These are phyloP conservation scores for Aspergillus sp. DNA, from an alignment of 2,329 filamentous ascomycete genomes.

Conservation along the genomic window DNA sequence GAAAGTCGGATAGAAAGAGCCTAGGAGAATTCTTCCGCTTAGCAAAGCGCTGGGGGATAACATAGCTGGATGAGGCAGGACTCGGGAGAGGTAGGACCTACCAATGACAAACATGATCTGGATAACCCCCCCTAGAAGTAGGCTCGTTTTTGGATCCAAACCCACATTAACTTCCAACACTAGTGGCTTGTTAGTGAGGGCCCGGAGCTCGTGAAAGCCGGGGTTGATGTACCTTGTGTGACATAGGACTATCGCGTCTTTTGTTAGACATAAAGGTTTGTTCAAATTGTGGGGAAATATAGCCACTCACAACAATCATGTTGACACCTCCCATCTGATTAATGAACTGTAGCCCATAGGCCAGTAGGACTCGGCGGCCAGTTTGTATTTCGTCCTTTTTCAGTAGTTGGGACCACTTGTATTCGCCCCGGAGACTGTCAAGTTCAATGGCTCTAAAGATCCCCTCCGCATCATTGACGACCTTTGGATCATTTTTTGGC, in stretches of 20 bases:
- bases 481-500: slow-evolving; percentile 21
- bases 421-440: slow-evolving; percentile 34
- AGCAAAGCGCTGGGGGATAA: not conserved
- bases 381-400: slow-evolving; percentile 46
- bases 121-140: slow-evolving; percentile 49
- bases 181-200: not conserved
- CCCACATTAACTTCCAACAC: slow-evolving; percentile 50
- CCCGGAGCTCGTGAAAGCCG: not conserved
- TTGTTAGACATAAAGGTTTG: not conserved
- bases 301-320: slow-evolving; percentile 41
- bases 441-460: slow-evolving; percentile 48
- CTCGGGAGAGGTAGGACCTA: slow-evolving; percentile 3
- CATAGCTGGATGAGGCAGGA: not conserved
- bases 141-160: slow-evolving; percentile 43
- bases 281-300: not conserved
- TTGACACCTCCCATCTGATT: slow-evolving; percentile 54
- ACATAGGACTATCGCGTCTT: slow-evolving; percentile 22
- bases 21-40: slow-evolving; percentile 17
- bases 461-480: slow-evolving; percentile 32
- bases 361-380: slow-evolving; percentile 47
- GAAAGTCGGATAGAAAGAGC: slow-evolving; percentile 47
- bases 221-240: slow-evolving; percentile 19
- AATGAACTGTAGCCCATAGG: slow-evolving; percentile 51
- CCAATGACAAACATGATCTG: slow-evolving; percentile 32
- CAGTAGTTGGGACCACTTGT: slow-evolving; percentile 45